A percentile compares a stretch with the other conserved stretches of the same genome.
Evolutionary conservation across 305 asterid species (phyloP).

Genomic region (Galium porrigens): DNA sequence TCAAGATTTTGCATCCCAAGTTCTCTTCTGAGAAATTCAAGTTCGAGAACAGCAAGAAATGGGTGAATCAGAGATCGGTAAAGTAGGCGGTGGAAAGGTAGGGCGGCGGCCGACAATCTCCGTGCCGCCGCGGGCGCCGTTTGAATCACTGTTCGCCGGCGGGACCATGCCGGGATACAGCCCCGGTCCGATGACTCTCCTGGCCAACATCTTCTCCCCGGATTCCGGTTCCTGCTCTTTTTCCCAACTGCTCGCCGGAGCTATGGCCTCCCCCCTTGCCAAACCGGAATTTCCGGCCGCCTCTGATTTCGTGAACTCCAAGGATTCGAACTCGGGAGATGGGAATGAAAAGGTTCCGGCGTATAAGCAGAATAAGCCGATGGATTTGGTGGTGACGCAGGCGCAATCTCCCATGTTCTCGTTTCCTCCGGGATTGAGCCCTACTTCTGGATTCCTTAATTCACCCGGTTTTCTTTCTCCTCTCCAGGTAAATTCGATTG

Average conservation of each 20-base stretch:
- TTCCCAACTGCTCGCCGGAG: constrained; percentile 76
- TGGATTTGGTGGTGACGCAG: constrained; percentile 53
- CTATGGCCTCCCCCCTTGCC: constrained; percentile 66
- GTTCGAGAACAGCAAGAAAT: constrained; percentile 11
- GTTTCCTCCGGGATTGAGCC: constrained; percentile 60
- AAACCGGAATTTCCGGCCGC: constrained; percentile 18
- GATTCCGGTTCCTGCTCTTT: constrained; percentile 54
- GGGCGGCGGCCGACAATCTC: constrained; percentile 36
- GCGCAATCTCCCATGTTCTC: constrained; percentile 52
- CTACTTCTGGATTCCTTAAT: constrained; percentile 56
- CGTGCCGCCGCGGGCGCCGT: constrained; percentile 65
- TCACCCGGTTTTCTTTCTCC: constrained; percentile 80
- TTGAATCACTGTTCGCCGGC: constrained; percentile 43
- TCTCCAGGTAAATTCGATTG: constrained; percentile 39
- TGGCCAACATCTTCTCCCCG: constrained; percentile 49
- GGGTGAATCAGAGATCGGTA: constrained; percentile 30
- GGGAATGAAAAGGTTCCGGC: constrained; percentile 26
- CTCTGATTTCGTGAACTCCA: constrained; percentile 3
- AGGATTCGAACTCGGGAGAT: constrained; percentile 10
- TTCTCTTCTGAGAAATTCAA: neutral
- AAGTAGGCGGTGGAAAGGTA: constrained; percentile 14
- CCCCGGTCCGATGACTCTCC: constrained; percentile 78
- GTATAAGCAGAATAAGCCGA: constrained; percentile 56
- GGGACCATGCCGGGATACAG: constrained; percentile 57
- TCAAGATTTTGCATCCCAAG: neutral